These are phyloP conservation scores for Schwanniomyces yamadae DNA, from an alignment of 805 yeast genomes.

Conservation along the genomic window DNA sequence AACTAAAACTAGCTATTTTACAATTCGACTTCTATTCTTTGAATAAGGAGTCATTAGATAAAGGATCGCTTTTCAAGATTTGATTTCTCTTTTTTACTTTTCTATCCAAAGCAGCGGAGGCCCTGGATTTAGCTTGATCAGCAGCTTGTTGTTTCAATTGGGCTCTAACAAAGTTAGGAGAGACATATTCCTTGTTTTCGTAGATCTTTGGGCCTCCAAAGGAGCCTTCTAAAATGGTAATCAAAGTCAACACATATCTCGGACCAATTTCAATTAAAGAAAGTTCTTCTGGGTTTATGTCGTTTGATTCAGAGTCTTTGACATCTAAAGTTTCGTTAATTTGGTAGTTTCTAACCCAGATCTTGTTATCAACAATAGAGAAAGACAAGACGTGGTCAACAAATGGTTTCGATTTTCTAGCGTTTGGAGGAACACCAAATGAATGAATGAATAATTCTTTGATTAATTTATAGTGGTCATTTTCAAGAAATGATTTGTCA, in stretches of 20 bases:
- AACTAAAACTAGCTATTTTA: no score
- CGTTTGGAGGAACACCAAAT: slow-evolving; percentile 93
- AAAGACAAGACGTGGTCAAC: slow-evolving; percentile 94
- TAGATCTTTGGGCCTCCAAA: slow-evolving; percentile 97
- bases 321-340: slow-evolving; percentile 66
- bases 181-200: slow-evolving; percentile 94
- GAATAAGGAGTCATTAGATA: slow-evolving; percentile 75
- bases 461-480: slow-evolving; percentile 66
- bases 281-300: slow-evolving; percentile 53
- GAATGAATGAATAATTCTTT: slow-evolving; percentile 56
- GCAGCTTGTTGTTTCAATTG: slow-evolving; percentile 81
- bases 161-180: slow-evolving; percentile 93
- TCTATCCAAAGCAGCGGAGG: slow-evolving; percentile 74
- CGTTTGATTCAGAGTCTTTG: slow-evolving; percentile 50
- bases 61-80: slow-evolving; percentile 76
- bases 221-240: slow-evolving; percentile 91
- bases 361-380: slow-evolving; percentile 85
- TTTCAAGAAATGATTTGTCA: slow-evolving; percentile 68
- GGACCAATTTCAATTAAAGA: slow-evolving; percentile 95
- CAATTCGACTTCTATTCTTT: slow-evolving; percentile 32
- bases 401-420: slow-evolving; percentile 92
- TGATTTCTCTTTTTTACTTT: slow-evolving; percentile 74
- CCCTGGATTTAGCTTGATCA: slow-evolving; percentile 70
- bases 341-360: slow-evolving; percentile 96
- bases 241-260: slow-evolving; percentile 87